Evolutionary conservation across 352 stramenopile species (phyloP), one percentile per base, ranked within the genome.

Genomic region (Globisporangium okanoganense): DNA sequence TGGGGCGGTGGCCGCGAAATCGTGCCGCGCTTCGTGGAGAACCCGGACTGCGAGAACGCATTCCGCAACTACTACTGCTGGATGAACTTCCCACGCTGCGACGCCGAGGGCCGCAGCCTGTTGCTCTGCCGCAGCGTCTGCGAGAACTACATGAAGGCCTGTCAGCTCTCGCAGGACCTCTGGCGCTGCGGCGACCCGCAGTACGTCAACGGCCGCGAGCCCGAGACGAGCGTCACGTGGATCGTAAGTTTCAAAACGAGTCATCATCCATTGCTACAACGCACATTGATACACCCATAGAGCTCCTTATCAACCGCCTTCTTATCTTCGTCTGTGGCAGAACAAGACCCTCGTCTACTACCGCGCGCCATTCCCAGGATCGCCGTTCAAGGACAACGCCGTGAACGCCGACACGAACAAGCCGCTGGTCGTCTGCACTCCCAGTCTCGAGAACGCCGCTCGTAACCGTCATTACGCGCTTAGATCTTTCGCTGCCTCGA

Each of bases 51-150:
- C 47, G 73, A 94, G 67, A 89, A 96, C 56, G 87, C 91, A n/a
- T 97, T 94, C 65, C 71, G 71, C 40, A 94, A 94, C 59, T 97
- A 94, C 64, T 86, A 93, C 33, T 97, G 90, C 67, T 97, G 82
- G 85, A 49, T 96, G 16, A 97, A 97, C 69, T 97, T 97, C 64
- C 91, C 91, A 20, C 78, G 91, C 33, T 97, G 90, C 69, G 90
- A 97, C 64, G 74, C 86, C 24, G 85, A 94, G 55, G 77, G 85
- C 6, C 64, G 75, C 12, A 94, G 81, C 27, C 66, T 97, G 41
- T 68, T 94, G 60, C 61, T 97, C 31, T 97, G 91, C 27, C 80
- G 87, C 54, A 95, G 82, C 47, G 87, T 94, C 16, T 97, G 91
- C 61, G 86, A 97, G 61, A 97, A 97, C 64, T 96, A 85, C 62